Percentiles rank a stretch among this genome's conserved stretches.
Evolutionary conservation across 169 alveolate species (phyloP).

Genomic region (Haemoproteus tartakovskyi): DNA sequence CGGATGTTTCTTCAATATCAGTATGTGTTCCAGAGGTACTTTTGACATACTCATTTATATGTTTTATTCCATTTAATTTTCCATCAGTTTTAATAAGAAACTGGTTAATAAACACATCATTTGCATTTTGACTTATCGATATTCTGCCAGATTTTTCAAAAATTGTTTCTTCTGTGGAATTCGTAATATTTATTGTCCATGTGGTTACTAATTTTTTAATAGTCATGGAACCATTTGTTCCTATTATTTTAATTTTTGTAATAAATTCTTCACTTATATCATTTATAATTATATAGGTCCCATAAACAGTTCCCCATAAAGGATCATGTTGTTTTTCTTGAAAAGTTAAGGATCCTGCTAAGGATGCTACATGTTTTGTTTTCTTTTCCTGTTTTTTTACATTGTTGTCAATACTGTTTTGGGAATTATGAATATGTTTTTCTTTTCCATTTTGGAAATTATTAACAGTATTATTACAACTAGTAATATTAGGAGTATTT

Average conservation of each 20-base stretch:
- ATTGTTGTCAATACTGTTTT: no score
- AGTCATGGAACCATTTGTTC: slow-evolving; percentile 20
- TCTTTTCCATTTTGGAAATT: no score
- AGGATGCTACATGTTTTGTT: no score
- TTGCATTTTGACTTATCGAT: slow-evolving; percentile 53
- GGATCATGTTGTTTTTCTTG: no score
- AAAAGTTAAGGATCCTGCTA: no score
- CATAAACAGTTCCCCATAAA: slow-evolving; percentile 11
- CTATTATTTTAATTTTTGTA: slow-evolving; percentile 40
- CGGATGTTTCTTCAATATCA: slow-evolving; percentile 23
- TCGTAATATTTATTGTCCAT: slow-evolving; percentile 42
- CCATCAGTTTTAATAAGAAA: slow-evolving; percentile 59
- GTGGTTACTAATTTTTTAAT: slow-evolving; percentile 50
- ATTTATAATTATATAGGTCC: slow-evolving; percentile 43
- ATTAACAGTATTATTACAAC: no score
- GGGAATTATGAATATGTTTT: no score
- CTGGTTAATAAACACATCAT: slow-evolving; percentile 53
- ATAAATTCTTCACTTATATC: slow-evolving; percentile 46
- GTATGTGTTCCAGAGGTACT: slow-evolving; percentile 12
- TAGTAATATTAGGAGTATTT: no score
- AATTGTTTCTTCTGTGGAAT: slow-evolving; percentile 1
- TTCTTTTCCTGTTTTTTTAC: no score
- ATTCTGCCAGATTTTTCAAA: slow-evolving; percentile 58
- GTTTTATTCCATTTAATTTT: slow-evolving; percentile 25
- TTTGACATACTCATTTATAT: slow-evolving; percentile 33